A percentile compares a stretch with the other conserved stretches of the same genome.
These are phyloP conservation scores for Diplosphaera chodatii DNA, from an alignment of 139 green algal species.

Conservation along the genomic window DNA sequence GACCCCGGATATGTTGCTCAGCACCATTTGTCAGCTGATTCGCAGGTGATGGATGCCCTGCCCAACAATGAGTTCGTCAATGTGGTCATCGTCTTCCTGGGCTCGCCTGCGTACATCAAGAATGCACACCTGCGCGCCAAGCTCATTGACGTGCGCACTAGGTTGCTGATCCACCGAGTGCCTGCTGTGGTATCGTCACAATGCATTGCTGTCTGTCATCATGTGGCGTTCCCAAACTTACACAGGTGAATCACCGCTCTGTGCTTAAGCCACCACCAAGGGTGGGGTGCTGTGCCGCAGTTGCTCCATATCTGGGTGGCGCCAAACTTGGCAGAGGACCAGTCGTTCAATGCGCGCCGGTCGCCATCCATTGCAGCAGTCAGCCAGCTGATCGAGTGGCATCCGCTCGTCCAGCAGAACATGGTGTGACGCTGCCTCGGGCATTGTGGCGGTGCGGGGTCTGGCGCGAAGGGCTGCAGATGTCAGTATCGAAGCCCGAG, in stretches of 20 bases:
- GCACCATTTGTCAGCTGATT: too few species aligned
- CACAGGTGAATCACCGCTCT: neutral
- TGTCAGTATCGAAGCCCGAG: too few species aligned
- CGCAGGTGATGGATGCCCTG: constrained; percentile 13
- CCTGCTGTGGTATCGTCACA: neutral
- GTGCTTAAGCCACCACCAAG: too few species aligned
- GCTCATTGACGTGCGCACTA: constrained; percentile 69
- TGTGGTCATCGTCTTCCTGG: constrained; percentile 64
- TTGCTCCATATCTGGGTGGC: constrained; percentile 26
- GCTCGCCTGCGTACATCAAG: constrained; percentile 55
- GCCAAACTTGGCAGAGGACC: constrained; percentile 1
- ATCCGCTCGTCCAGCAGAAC: constrained; percentile 70
- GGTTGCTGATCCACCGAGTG: too few species aligned
- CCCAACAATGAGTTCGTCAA: constrained; percentile 60
- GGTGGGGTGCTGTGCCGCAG: neutral
- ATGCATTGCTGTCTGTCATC: too few species aligned
- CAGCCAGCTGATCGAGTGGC: constrained; percentile 65
- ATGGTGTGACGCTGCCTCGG: too few species aligned
- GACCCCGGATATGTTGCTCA: too few species aligned
- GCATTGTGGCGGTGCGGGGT: neutral
- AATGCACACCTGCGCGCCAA: constrained; percentile 82
- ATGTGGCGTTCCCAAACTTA: too few species aligned
- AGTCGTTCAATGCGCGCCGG: neutral
- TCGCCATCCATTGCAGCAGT: constrained; percentile 7
- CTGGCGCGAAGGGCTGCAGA: too few species aligned